A percentile compares a stretch with the other conserved stretches of the same genome.
Evolutionary conservation across 2,329 filamentous ascomycete genomes (phyloP).

Genomic region (Xylaria sp.): DNA sequence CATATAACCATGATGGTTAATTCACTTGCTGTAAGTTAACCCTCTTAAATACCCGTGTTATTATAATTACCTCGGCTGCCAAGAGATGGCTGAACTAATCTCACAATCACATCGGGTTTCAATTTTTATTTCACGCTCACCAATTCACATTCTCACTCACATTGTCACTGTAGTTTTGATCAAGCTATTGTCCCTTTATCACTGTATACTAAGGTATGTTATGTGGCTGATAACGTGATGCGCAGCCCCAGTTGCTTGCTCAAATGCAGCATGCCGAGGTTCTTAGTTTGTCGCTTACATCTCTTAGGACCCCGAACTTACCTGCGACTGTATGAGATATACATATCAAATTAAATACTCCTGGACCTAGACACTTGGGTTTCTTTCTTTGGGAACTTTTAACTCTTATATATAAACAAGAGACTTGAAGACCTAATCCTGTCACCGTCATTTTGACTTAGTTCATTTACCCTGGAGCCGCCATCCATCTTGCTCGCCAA

Average conservation of each 20-base stretch:
- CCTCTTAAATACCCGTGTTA: not conserved
- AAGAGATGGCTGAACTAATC: constrained; percentile 2
- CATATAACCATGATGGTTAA: not conserved
- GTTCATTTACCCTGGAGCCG: not conserved
- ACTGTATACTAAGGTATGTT: not conserved
- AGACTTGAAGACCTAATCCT: not conserved
- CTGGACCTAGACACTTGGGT: too few relatives aligned
- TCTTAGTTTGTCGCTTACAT: not conserved
- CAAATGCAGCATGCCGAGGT: not conserved
- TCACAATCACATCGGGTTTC: not conserved
- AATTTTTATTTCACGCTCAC: not conserved
- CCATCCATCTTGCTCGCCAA: not conserved
- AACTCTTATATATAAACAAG: not conserved
- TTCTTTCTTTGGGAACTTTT: too few relatives aligned
- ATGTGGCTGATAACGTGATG: not conserved
- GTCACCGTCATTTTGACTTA: not conserved
- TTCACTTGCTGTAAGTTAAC: not conserved
- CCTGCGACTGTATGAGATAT: too few relatives aligned
- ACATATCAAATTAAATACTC: too few relatives aligned
- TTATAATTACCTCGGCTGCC: not conserved
- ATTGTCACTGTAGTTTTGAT: not conserved
- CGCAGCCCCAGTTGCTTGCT: not conserved
- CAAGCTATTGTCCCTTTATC: not conserved
- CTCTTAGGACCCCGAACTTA: not conserved
- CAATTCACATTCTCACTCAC: not conserved